Percentiles rank a stretch among this genome's conserved stretches.
Conservation (phyloP, 2,329 filamentous ascomycete genomes). For the Fusarium ambrosium region DNA sequence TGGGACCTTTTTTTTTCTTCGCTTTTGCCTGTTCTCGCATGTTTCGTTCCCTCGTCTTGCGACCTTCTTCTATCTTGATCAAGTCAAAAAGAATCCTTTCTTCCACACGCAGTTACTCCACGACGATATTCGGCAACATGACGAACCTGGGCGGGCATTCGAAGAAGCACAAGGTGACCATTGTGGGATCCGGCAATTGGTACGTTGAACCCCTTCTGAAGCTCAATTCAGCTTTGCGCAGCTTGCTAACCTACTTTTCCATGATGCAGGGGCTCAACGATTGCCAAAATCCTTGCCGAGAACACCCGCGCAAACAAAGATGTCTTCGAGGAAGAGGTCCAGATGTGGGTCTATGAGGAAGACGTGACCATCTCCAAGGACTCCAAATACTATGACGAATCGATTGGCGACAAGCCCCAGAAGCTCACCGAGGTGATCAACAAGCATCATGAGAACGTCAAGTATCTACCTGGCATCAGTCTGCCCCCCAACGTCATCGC, state of each 20-base stretch:
- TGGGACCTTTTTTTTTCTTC: slow-evolving; percentile 5
- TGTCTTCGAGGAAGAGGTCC: slow-evolving; percentile 88
- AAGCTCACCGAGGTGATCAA: slow-evolving; percentile 96
- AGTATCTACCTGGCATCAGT: slow-evolving; percentile 91
- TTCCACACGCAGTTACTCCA: slow-evolving; percentile 32
- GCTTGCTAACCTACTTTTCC: slow-evolving; percentile 1
- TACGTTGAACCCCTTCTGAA: slow-evolving; percentile 53
- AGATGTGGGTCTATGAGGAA: slow-evolving; percentile 99
- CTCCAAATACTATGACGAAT: slow-evolving; percentile 79
- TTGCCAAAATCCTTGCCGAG: slow-evolving; percentile 96
- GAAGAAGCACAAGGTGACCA: slow-evolving; percentile 91
- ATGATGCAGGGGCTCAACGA: slow-evolving; percentile 85
- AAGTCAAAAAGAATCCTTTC: slow-evolving; percentile 31
- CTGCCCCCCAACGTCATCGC: slow-evolving; percentile 88
- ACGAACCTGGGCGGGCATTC: slow-evolving; percentile 62
- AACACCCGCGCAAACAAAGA: slow-evolving; percentile 84
- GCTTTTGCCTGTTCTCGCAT: slow-evolving; percentile 30
- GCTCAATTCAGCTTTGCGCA: neutral
- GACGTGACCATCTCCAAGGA: slow-evolving; percentile 79
- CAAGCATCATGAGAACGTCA: slow-evolving; percentile 92
- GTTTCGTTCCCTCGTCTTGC: slow-evolving; percentile 40
- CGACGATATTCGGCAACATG: slow-evolving; percentile 50
- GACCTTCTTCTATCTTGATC: slow-evolving; percentile 26
- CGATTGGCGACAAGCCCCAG: slow-evolving; percentile 75
- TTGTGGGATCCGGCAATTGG: slow-evolving; percentile 98